A percentile compares a stretch with the other conserved stretches of the same genome.
phyloP scores from a whole-genome alignment of 2,329 filamentous ascomycete genomes.

The Aspergillus arachidicola region DNA sequence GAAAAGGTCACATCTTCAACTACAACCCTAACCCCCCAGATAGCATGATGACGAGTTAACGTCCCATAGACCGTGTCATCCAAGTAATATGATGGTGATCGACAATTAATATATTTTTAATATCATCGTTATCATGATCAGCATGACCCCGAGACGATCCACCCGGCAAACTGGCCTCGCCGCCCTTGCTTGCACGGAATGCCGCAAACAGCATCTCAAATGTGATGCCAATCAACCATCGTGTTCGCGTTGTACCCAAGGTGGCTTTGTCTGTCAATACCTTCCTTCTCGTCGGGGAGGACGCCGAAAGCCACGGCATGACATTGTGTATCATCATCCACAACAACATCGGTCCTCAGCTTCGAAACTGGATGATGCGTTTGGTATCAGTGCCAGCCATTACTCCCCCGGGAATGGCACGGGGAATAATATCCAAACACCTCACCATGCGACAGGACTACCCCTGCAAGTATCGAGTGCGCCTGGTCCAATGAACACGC shows the following conservation, averaged over 20 bases:
- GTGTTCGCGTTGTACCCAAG: constrained; percentile 65
- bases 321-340: constrained; percentile 6
- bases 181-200: constrained; percentile 49
- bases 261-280: constrained; percentile 65
- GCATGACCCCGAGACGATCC: constrained; percentile 12
- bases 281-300: constrained; percentile 69
- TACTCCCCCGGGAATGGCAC: neutral
- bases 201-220: constrained; percentile 66
- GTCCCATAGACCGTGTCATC: neutral
- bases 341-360: neutral
- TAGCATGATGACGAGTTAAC: neutral
- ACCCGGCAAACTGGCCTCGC: constrained; percentile 24
- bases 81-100: neutral
- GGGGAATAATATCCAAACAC: neutral
- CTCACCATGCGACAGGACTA: neutral
- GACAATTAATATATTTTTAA: neutral
- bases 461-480: neutral
- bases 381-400: constrained; percentile 1
- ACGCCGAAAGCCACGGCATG: constrained; percentile 40
- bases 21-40: neutral
- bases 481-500: constrained; percentile 22
- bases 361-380: constrained; percentile 6
- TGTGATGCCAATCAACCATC: constrained; percentile 67
- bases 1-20: neutral
- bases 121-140: neutral